These are phyloP conservation scores for Syncephalastrum racemosum DNA, from an alignment of 371 early-diverging fungal species.

Conservation along the genomic window DNA sequence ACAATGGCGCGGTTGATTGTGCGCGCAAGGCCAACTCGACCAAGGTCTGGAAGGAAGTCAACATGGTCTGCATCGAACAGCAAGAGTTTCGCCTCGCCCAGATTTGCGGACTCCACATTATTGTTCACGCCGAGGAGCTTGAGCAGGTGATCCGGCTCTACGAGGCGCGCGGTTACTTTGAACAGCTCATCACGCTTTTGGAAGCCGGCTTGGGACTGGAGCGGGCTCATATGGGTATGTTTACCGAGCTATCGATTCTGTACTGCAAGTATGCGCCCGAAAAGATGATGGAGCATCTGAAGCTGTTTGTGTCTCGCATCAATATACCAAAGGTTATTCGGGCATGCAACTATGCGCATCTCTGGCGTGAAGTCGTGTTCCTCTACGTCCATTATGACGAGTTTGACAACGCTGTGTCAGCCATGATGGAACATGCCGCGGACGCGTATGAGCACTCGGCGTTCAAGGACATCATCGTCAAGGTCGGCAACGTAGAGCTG, in stretches of 20 bases:
- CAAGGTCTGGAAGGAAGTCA: conserved; percentile 97
- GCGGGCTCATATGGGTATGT: conserved; percentile 99
- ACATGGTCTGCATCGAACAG: conserved; percentile 91
- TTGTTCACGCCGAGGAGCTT: conserved; percentile 97
- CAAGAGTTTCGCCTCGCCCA: conserved; percentile 95
- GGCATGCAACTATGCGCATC: conserved; percentile 88
- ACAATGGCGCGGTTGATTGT: conserved; percentile 95
- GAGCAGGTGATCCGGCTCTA: conserved; percentile 84
- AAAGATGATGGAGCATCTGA: conserved; percentile 93
- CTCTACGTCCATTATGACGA: conserved; percentile 97
- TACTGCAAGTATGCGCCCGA: conserved; percentile 95
- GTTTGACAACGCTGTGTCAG: conserved; percentile 92
- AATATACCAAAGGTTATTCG: conserved; percentile 98
- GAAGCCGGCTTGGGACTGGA: conserved; percentile 94
- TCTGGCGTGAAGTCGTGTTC: conserved; percentile 97
- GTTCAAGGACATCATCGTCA: conserved; percentile 95
- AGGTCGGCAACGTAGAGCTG: conserved; percentile 94
- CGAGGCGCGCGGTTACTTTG: conserved; percentile 85
- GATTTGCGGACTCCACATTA: conserved; percentile 94
- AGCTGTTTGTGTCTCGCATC: conserved; percentile 93
- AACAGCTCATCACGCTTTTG: conserved; percentile 85
- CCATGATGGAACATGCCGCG: conserved; percentile 91
- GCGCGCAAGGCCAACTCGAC: conserved; percentile 97
- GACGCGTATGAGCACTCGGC: conserved; percentile 95
- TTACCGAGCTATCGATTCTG: conserved; percentile 94